phyloP scores from a whole-genome alignment of 148 eudicot species.

The Vaccinium myrtillus region DNA sequence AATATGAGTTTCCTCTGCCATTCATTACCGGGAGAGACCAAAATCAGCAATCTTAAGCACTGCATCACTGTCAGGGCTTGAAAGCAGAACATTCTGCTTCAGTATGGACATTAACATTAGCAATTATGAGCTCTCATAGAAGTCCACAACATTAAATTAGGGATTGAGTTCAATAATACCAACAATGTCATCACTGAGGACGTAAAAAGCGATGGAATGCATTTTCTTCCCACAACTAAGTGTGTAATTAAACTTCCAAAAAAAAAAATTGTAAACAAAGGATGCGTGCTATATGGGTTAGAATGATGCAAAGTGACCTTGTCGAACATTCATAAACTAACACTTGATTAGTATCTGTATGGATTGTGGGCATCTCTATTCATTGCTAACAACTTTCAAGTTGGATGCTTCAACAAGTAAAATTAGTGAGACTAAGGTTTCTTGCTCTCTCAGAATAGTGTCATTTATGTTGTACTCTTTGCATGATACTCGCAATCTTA shows the following conservation, averaged over 20 bases:
- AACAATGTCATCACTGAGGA: neutral
- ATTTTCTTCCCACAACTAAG: neutral
- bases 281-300: too few species aligned
- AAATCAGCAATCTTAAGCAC: conserved; percentile 59
- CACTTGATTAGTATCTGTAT: neutral
- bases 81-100: conserved; percentile 46
- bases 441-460: neutral
- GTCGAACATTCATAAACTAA: neutral
- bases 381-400: neutral
- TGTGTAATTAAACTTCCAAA: neutral
- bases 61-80: conserved; percentile 27
- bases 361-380: neutral
- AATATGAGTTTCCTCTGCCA: neutral
- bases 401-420: neutral
- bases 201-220: neutral
- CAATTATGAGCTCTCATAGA: neutral
- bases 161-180: neutral
- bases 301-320: neutral
- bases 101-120: neutral
- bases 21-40: conserved; percentile 52
- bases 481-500: neutral
- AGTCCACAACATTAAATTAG: neutral
- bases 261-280: too few species aligned
- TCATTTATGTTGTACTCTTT: neutral
- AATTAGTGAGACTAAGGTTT: neutral